Evolutionary conservation across 1,139 yeast species (phyloP).

Genomic region (Candida tropicalis): DNA sequence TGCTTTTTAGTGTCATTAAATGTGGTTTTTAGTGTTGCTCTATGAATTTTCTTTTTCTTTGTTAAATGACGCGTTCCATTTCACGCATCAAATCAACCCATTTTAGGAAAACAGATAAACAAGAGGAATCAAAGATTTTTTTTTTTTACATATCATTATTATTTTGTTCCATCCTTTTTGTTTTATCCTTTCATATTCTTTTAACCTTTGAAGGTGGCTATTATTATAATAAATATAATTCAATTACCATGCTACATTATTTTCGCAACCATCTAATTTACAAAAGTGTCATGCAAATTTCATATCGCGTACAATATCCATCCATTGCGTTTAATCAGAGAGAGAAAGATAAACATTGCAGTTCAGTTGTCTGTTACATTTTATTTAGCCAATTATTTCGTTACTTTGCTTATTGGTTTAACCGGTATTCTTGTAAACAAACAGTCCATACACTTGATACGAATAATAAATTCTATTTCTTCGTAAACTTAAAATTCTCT

Average conservation of each 20-base stretch:
- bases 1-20: not conserved
- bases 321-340: no score
- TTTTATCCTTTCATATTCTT: no score
- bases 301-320: not conserved
- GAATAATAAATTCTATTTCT: not conserved
- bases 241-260: not conserved
- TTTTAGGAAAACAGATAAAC: constrained; percentile 4
- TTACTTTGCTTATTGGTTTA: not conserved
- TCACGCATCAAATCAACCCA: not conserved
- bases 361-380: no score
- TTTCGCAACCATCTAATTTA: not conserved
- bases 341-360: no score
- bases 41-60: not conserved
- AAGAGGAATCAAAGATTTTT: not conserved
- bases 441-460: no score
- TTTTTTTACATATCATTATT: not conserved
- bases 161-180: not conserved
- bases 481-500: not conserved
- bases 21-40: not conserved
- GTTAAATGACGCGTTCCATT: constrained; percentile 1
- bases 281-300: not conserved
- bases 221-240: not conserved
- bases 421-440: not conserved
- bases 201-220: not conserved
- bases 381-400: no score